These are phyloP conservation scores for Wickerhamiella slavikovae DNA, from an alignment of 805 yeast genomes.

Conservation along the genomic window DNA sequence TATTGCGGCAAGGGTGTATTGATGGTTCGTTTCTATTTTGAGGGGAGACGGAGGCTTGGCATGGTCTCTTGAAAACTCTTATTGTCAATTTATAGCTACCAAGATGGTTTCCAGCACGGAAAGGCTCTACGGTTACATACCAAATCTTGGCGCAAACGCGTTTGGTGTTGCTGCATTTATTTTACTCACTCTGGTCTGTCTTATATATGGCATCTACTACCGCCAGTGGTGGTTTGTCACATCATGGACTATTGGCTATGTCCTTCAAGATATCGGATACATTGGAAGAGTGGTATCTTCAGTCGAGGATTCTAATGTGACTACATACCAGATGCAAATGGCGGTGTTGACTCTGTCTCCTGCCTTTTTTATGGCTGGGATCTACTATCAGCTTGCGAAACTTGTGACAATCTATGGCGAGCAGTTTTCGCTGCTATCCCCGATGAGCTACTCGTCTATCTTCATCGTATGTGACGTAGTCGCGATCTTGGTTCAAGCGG, in stretches of 20 bases:
- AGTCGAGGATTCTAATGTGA: constrained; percentile 16
- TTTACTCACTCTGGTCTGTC: constrained; percentile 24
- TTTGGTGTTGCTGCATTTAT: constrained; percentile 37
- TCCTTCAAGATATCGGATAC: constrained; percentile 50
- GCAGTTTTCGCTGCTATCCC: constrained; percentile 28
- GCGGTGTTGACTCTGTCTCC: constrained; percentile 61
- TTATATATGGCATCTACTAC: constrained; percentile 23
- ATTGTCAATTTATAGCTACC: too few relatives aligned
- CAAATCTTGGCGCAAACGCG: constrained; percentile 36
- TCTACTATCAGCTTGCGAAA: constrained; percentile 54
- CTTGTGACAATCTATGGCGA: constrained; percentile 40
- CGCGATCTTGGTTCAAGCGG: constrained; percentile 46
- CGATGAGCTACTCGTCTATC: constrained; percentile 39
- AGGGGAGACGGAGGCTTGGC: too few relatives aligned
- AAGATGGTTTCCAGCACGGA: too few relatives aligned
- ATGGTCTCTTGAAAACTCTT: too few relatives aligned
- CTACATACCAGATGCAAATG: constrained; percentile 40
- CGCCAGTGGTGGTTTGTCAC: constrained; percentile 47
- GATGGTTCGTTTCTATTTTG: too few relatives aligned
- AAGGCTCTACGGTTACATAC: constrained; percentile 19
- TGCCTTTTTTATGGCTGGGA: constrained; percentile 66
- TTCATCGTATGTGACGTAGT: constrained; percentile 48
- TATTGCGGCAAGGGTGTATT: too few relatives aligned
- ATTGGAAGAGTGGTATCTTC: constrained; percentile 32
- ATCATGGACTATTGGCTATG: constrained; percentile 35